Evolutionary conservation across 2,329 filamentous ascomycete species (phyloP), one percentile per base, ranked within the genome.

Genomic region (Trichoderma arundinaceum): DNA sequence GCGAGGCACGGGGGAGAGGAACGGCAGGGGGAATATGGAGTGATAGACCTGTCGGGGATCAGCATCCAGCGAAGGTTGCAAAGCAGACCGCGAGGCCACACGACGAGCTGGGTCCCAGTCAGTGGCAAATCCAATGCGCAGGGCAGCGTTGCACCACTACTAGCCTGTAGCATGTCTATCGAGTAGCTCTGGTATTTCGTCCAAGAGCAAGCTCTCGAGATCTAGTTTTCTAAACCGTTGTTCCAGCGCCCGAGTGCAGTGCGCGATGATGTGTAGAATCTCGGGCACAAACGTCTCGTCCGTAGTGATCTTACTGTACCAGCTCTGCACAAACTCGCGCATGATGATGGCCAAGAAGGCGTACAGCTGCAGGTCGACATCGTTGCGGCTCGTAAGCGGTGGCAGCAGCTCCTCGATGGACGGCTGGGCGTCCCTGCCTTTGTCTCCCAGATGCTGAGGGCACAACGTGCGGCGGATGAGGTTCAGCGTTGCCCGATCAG

Each of bases 271-370:
- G 74, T 92, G 92, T 62, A 98, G 84, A 66, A 97, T 86, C 80
- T 97, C 94, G 71, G 90, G 89, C 67, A 95, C 89, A 74, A 99
- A 96, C 12, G 87, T 84, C 75, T 94, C 91, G 78, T 99, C 94
- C 3, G 92, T 88, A 1, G 94, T 97, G 76, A 99, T 95, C 77
- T 90, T 94, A 69, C 83, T 84, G 81, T 99, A 99, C 95, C 95
- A 99, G 38, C 88, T 88, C 76, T 95, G 90, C 43, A 99, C 91
- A 76, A 93, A 97, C 69, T 97, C 93, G 73, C 91, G 89, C 72
- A 97, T 83, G 68, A 98, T 88, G 66, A 98, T 90, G 60, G 95
- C 91, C 67, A 99, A 88, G 67, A 98, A 86, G 33, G 92, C 94
- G 76, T 98, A 99, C 4, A 99, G 85, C 79, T 99, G 91, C 65